Evolutionary conservation across 1,284 basidiomycete species (phyloP).

Genomic region (Anthracocystis walkeri): DNA sequence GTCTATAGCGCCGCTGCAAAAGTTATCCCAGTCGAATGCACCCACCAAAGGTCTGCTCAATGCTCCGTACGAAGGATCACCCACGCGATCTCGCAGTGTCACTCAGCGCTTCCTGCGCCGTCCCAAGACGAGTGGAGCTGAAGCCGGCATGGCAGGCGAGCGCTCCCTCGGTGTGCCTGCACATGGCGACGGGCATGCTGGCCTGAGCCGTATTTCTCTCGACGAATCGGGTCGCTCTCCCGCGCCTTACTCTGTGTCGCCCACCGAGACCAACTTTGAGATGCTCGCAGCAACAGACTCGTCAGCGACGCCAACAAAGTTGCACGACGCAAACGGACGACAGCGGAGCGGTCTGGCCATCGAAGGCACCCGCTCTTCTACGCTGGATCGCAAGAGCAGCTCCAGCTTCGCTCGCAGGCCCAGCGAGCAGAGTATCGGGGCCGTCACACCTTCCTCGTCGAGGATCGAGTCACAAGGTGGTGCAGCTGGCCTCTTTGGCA

Average conservation of each 20-base stretch:
- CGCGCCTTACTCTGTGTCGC: conserved; percentile 20
- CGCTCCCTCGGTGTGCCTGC: conserved; percentile 6
- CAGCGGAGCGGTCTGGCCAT: conserved; percentile 1
- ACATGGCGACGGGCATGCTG: background rate
- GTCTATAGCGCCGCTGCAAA: background rate
- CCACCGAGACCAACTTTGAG: conserved; percentile 22
- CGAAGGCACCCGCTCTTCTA: conserved; percentile 12
- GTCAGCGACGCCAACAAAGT: conserved; percentile 12
- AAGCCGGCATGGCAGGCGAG: conserved; percentile 20
- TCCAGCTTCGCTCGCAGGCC: conserved; percentile 25
- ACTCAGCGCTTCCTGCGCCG: conserved; percentile 24
- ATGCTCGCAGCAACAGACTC: conserved; percentile 18
- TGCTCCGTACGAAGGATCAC: conserved; percentile 2
- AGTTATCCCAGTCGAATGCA: background rate
- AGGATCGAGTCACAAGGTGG: conserved; percentile 56
- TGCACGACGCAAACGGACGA: conserved; percentile 5
- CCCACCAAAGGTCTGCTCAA: background rate
- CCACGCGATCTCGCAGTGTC: conserved; percentile 19
- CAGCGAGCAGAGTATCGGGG: conserved; percentile 31
- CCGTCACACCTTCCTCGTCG: conserved; percentile 38
- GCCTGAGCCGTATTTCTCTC: conserved; percentile 28
- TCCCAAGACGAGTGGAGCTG: conserved; percentile 38
- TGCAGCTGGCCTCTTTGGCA: conserved; percentile 56
- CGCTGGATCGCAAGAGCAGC: conserved; percentile 15
- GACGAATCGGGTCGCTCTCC: conserved; percentile 25